phyloP scores from a whole-genome alignment of 2,329 filamentous ascomycete genomes.

The Knufia petricola region DNA sequence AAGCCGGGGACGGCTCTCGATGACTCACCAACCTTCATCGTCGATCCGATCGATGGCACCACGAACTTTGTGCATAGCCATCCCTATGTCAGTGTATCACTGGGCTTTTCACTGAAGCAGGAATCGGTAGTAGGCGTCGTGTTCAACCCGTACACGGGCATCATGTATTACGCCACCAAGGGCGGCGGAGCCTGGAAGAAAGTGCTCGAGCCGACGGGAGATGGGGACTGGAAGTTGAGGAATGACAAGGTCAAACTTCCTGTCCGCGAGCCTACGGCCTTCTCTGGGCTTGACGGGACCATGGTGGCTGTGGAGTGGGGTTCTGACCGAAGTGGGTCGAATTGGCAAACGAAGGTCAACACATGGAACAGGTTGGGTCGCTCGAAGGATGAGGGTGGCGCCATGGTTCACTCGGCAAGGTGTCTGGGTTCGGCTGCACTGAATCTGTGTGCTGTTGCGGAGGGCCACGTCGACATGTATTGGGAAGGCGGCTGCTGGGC shows the following conservation, averaged over 20 bases:
- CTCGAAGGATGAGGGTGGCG: conserved; percentile 45
- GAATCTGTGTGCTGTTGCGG: conserved; percentile 51
- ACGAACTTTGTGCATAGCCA: conserved; percentile 56
- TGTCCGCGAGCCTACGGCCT: conserved; percentile 21
- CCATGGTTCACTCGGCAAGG: conserved; percentile 52
- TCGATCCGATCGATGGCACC: conserved; percentile 57
- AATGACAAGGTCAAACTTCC: conserved; percentile 27
- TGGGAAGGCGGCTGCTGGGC: conserved; percentile 59
- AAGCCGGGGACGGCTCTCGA: conserved; percentile 44
- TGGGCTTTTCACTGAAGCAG: conserved; percentile 45
- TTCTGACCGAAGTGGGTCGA: conserved; percentile 45
- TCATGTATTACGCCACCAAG: conserved; percentile 46
- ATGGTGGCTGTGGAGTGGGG: conserved; percentile 55
- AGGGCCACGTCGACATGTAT: conserved; percentile 50
- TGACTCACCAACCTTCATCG: conserved; percentile 48
- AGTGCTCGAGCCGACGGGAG: conserved; percentile 19
- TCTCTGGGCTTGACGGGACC: conserved; percentile 41
- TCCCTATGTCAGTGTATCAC: conserved; percentile 49
- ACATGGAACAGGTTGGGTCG: conserved; percentile 43
- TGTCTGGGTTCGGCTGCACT: conserved; percentile 51
- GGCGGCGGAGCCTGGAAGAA: conserved; percentile 45
- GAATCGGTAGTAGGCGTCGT: conserved; percentile 49
- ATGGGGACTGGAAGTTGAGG: conserved; percentile 1
- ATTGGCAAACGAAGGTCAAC: conserved; percentile 47
- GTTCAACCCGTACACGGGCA: conserved; percentile 50